A percentile compares a stretch with the other conserved stretches of the same genome.
Conservation (phyloP, 2,329 filamentous ascomycete genomes). For the Gremmenia infestans region DNA sequence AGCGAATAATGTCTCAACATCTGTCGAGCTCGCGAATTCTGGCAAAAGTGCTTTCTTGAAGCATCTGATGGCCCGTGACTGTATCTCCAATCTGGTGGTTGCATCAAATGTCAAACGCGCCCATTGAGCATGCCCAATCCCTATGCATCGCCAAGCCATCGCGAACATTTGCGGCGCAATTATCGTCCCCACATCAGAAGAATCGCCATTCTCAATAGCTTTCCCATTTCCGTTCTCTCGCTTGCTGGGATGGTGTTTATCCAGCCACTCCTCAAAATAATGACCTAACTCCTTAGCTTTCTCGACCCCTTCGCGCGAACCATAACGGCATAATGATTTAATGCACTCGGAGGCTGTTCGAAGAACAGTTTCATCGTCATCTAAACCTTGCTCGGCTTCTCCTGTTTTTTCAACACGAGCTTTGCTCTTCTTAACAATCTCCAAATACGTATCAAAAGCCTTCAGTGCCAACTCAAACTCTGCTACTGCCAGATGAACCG, state of each 20-base stretch:
- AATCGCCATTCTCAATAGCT: conserved; percentile 16
- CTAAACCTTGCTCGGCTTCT: conserved; percentile 64
- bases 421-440: conserved; percentile 81
- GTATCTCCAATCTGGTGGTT: conserved; percentile 64
- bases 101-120: conserved; percentile 76
- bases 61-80: conserved; percentile 70
- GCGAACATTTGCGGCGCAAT: conserved; percentile 61
- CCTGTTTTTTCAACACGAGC: conserved; percentile 76
- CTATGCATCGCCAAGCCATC: conserved; percentile 76
- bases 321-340: conserved; percentile 75
- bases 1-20: conserved; percentile 74
- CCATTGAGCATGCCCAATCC: conserved; percentile 82
- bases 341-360: conserved; percentile 78
- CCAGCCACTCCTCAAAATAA: conserved; percentile 71
- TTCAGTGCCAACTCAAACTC: conserved; percentile 91
- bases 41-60: conserved; percentile 69
- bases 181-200: conserved; percentile 19
- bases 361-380: conserved; percentile 72
- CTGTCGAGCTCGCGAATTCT: conserved; percentile 59
- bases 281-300: conserved; percentile 68
- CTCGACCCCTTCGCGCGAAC: conserved; percentile 67
- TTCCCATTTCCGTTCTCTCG: conserved; percentile 14
- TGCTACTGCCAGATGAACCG: conserved; percentile 77
- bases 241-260: conserved; percentile 43
- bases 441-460: conserved; percentile 86